Evolutionary conservation across 805 yeast genomes (phyloP), one percentile per base, ranked within the genome.

Genomic region (Danielia reshetovae): DNA sequence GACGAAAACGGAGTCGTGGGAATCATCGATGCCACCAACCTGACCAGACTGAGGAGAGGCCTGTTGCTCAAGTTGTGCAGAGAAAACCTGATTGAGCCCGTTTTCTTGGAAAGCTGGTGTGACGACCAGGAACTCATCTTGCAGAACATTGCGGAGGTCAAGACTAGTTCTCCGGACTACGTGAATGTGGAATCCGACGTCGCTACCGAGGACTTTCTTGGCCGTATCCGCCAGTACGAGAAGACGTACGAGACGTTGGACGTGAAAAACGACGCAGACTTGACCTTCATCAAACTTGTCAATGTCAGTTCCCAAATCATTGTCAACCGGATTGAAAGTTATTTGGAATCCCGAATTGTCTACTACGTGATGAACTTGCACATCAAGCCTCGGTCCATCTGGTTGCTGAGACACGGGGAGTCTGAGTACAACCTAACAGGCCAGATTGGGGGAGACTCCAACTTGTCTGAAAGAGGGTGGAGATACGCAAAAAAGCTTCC

Each of bases 391-490:
- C 75, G 97, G 43, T 75, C 82, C 44, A 88, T 93, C 42, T 93
- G 95, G 90, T 70, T 93, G 31, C 85, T 95, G 31, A 77, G 98
- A 49, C 98, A 93, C 54, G 98, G 98, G 18, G 98, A 93, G 62
- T 83, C 95, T 2, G 80, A 79, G 55, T 93, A 81, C 64, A 93
- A 93, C 58, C 71, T 93, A 39, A 88, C 88, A 32, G 97, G 97
- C 19, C 87, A 87, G 59, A 85, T 93, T 45, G 98, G 98, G 22
- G 98, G 97, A 14, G 96, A 90, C 64, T 85, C 96, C 2, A 75
- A 81, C 48, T 68, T 90, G 35, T 80, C 90, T 32, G 82, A 80
- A 38, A 73, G 97, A 27, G 97, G 97, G 5, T 72, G 80, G 62
- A 66, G 81, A 49, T 90, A 90, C 54, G 90, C 97, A 4, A 62